Conservation (phyloP, 1,284 basidiomycete species). For the Ceratobasidium sp. region DNA sequence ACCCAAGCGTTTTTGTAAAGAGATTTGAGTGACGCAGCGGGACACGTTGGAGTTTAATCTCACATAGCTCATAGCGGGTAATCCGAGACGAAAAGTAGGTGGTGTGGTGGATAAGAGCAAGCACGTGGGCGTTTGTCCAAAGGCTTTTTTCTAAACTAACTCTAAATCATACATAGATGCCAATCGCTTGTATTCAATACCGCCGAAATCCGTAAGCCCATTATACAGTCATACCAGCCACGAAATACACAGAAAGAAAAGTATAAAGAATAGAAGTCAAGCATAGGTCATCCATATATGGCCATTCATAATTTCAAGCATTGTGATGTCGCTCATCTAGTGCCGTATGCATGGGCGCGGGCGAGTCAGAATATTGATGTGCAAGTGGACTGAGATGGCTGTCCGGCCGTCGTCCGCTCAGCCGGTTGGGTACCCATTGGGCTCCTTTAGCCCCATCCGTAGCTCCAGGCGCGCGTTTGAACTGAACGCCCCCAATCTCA, state of each 20-base stretch:
- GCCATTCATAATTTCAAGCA: conserved; percentile 28
- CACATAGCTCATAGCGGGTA: conserved; percentile 27
- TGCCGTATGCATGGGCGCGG: conserved; percentile 16
- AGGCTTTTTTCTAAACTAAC: background rate
- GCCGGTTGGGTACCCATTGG: conserved; percentile 25
- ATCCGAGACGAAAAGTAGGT: background rate
- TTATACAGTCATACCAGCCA: conserved; percentile 32
- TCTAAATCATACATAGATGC: background rate
- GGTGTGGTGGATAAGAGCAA: background rate
- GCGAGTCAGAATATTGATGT: conserved; percentile 35
- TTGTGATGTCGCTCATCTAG: conserved; percentile 25
- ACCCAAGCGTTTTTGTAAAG: background rate
- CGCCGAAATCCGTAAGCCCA: conserved; percentile 1
- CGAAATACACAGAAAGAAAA: background rate
- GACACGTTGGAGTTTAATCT: background rate
- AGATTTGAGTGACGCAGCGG: background rate
- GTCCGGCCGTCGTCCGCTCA: conserved; percentile 13
- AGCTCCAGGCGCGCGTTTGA: conserved; percentile 20
- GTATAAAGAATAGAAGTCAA: background rate
- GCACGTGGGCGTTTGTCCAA: conserved; percentile 2
- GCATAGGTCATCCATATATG: conserved; percentile 1
- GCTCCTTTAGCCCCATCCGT: background rate
- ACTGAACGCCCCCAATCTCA: conserved; percentile 37
- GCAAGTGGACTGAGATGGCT: background rate
- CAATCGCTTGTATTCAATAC: background rate